A percentile compares a stretch with the other conserved stretches of the same genome.
These are phyloP conservation scores for Paracoccidioides brasiliensis DNA, from an alignment of 2,329 filamentous ascomycete genomes.

Conservation along the genomic window DNA sequence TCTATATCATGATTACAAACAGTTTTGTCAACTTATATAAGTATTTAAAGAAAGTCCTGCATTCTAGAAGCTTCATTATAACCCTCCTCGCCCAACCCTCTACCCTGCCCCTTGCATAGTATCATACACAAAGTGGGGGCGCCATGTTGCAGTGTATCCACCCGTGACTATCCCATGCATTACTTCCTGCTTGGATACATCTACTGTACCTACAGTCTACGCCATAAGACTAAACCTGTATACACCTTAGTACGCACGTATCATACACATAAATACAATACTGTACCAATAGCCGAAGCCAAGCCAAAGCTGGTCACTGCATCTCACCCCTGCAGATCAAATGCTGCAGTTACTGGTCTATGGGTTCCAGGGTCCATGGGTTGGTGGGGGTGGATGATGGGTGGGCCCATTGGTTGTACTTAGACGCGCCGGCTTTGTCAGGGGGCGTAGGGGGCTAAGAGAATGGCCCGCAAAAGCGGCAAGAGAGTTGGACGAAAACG, in stretches of 20 bases:
- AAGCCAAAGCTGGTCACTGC: neutral
- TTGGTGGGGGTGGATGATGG: neutral
- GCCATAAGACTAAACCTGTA: too few species aligned
- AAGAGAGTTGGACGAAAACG: conserved; percentile 13
- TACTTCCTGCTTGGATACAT: too few species aligned
- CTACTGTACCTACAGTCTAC: too few species aligned
- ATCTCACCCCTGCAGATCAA: neutral
- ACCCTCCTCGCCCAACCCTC: too few species aligned
- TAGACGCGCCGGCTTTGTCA: neutral
- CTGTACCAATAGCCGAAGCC: neutral
- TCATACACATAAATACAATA: neutral
- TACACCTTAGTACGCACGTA: neutral
- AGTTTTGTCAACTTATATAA: too few species aligned
- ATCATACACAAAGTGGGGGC: too few species aligned
- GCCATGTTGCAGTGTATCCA: too few species aligned
- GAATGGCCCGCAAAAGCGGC: conserved; percentile 14
- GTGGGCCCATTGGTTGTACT: neutral
- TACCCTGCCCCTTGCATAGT: too few species aligned
- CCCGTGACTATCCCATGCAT: too few species aligned
- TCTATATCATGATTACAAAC: too few species aligned
- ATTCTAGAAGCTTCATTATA: too few species aligned
- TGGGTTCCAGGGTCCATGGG: neutral
- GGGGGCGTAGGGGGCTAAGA: neutral
- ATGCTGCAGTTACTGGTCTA: neutral
- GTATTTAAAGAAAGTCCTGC: too few species aligned